phyloP scores from a whole-genome alignment of 2,329 filamentous ascomycete species.

The Trichoderma polysporum region DNA sequence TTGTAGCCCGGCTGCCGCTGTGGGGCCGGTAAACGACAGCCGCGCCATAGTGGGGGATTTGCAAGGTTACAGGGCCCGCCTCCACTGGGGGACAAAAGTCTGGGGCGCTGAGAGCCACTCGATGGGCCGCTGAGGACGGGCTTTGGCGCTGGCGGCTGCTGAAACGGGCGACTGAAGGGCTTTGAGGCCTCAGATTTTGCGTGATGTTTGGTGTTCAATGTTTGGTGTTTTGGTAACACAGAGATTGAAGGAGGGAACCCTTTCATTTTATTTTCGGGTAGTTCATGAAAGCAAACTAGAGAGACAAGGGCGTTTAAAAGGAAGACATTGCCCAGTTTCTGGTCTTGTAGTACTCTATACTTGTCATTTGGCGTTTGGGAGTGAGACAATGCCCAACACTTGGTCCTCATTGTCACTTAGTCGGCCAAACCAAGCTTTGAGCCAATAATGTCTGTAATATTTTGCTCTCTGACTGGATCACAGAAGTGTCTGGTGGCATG shows the following conservation, averaged over 20 bases:
- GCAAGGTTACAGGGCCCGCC: background rate
- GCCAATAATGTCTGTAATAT: no score
- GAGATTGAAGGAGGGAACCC: no score
- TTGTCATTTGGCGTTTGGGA: no score
- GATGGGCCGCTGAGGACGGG: background rate
- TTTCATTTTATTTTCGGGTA: no score
- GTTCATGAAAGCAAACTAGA: no score
- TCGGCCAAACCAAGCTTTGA: background rate
- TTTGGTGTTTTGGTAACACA: no score
- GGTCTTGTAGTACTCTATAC: no score
- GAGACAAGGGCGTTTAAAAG: no score
- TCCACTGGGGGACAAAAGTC: background rate
- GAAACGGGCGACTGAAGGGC: background rate
- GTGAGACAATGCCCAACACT: no score
- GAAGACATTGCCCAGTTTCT: no score
- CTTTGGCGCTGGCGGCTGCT: constrained; percentile 11
- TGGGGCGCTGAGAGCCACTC: constrained; percentile 1
- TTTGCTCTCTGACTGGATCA: background rate
- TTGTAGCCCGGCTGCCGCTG: background rate
- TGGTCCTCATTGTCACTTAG: no score
- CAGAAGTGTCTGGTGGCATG: background rate
- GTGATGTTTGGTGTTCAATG: background rate
- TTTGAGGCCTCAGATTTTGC: background rate
- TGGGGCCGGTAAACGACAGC: background rate
- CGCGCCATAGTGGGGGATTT: background rate